A percentile compares a stretch with the other conserved stretches of the same genome.
phyloP scores from a whole-genome alignment of 768 basidiomycete genomes.

The Mycena vulgaris region DNA sequence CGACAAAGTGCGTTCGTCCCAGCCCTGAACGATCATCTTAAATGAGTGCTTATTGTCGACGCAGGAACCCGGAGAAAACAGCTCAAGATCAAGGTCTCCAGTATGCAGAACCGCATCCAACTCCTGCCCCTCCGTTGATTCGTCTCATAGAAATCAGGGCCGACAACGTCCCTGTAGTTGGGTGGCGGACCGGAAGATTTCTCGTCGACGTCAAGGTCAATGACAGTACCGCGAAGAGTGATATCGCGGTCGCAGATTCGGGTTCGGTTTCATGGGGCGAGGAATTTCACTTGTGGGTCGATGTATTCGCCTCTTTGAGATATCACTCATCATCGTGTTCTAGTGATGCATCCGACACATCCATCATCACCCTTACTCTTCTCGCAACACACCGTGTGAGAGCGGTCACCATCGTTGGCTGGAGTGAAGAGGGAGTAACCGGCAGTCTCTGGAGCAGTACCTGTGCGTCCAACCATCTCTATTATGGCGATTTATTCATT shows the following conservation, averaged over 20 bases:
- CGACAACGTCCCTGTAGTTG: not conserved
- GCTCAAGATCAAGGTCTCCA: conserved; percentile 17
- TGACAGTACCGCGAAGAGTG: not conserved
- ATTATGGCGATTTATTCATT: not conserved
- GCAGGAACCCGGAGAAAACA: not conserved
- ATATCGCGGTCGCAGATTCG: not conserved
- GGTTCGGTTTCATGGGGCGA: conserved; percentile 17
- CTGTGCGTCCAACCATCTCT: not conserved
- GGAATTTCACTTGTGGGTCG: conserved; percentile 24
- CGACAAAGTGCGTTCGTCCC: not conserved
- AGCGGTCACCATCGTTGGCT: conserved; percentile 7
- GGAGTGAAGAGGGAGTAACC: not conserved
- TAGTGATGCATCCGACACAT: not conserved
- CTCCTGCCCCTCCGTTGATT: not conserved
- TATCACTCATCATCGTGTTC: not conserved
- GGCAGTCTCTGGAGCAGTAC: not conserved
- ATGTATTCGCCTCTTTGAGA: not conserved
- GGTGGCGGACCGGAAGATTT: conserved; percentile 8
- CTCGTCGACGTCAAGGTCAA: not conserved
- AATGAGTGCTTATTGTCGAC: not conserved
- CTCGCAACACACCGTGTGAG: conserved; percentile 15
- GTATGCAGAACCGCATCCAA: not conserved
- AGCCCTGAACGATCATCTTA: no score
- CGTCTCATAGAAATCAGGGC: conserved; percentile 6
- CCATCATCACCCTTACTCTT: conserved; percentile 3